These are phyloP conservation scores for Leishmania mexicana DNA, from an alignment of 208 protist genomes.

Conservation along the genomic window DNA sequence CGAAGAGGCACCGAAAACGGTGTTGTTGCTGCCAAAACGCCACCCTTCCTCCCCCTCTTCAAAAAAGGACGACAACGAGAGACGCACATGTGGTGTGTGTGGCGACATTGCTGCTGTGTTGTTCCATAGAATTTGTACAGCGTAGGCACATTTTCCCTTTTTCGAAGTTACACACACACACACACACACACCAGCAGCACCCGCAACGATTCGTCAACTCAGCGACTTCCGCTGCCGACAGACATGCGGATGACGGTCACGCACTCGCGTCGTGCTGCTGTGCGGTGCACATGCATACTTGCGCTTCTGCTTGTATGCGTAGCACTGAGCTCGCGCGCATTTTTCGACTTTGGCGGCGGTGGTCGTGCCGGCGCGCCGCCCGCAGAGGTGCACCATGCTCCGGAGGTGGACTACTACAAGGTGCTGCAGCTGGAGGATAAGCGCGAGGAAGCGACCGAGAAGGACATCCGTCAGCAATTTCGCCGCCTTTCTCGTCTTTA, in stretches of 20 bases:
- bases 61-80: not conserved
- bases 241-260: not conserved
- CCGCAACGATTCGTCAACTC: not conserved
- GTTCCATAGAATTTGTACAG: not conserved
- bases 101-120: not conserved
- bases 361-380: not conserved
- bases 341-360: conserved; percentile 9
- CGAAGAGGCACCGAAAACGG: not conserved
- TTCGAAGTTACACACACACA: not conserved
- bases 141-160: not conserved
- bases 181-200: not conserved
- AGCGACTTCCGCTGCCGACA: not conserved
- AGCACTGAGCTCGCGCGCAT: conserved; percentile 13
- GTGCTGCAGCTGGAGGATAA: conserved; percentile 59
- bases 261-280: not conserved
- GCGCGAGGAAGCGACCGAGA: conserved; percentile 68
- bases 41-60: too few relatives aligned
- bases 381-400: conserved; percentile 1
- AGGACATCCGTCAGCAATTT: conserved; percentile 82
- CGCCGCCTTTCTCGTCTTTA: conserved; percentile 73
- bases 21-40: not conserved
- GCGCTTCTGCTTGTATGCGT: conserved; percentile 17
- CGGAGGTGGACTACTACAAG: conserved; percentile 82
- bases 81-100: not conserved
- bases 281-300: not conserved